Percentiles rank a stretch among this genome's conserved stretches.
phyloP scores from a whole-genome alignment of 1,139 yeast genomes.

The Pichia sp. region DNA sequence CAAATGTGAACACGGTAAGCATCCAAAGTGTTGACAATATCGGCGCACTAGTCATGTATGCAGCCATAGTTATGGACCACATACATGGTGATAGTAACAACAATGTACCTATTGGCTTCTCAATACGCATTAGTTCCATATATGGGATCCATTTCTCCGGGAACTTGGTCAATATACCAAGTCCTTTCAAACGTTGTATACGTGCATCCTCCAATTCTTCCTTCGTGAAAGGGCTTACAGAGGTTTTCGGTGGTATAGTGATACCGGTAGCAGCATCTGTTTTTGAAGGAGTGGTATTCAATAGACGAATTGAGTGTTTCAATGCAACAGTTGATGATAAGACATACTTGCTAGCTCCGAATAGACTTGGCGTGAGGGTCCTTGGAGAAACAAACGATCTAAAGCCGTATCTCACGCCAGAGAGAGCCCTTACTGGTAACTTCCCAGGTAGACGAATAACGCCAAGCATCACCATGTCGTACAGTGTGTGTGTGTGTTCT shows the following conservation, averaged over 20 bases:
- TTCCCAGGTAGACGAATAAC: too few species aligned
- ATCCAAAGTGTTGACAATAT: conserved; percentile 51
- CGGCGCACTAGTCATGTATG: conserved; percentile 65
- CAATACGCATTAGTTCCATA: conserved; percentile 85
- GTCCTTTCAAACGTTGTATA: conserved; percentile 46
- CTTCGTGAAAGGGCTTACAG: conserved; percentile 33
- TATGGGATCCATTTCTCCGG: conserved; percentile 79
- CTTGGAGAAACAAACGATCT: too few species aligned
- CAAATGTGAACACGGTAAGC: conserved; percentile 64
- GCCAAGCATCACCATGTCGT: too few species aligned
- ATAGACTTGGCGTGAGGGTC: too few species aligned
- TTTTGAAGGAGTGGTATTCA: background rate
- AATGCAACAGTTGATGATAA: too few species aligned
- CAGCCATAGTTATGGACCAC: conserved; percentile 86
- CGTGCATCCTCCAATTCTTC: conserved; percentile 54
- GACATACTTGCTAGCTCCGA: too few species aligned
- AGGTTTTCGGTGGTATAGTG: background rate
- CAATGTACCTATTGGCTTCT: conserved; percentile 92
- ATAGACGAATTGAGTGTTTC: background rate
- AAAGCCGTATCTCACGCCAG: too few species aligned
- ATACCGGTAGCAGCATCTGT: background rate
- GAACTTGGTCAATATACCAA: conserved; percentile 54
- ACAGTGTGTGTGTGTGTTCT: too few species aligned
- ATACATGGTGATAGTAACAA: conserved; percentile 72
- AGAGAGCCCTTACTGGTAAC: too few species aligned